phyloP scores from a whole-genome alignment of 1,284 basidiomycete species.

The Ceratobasidium sp. region DNA sequence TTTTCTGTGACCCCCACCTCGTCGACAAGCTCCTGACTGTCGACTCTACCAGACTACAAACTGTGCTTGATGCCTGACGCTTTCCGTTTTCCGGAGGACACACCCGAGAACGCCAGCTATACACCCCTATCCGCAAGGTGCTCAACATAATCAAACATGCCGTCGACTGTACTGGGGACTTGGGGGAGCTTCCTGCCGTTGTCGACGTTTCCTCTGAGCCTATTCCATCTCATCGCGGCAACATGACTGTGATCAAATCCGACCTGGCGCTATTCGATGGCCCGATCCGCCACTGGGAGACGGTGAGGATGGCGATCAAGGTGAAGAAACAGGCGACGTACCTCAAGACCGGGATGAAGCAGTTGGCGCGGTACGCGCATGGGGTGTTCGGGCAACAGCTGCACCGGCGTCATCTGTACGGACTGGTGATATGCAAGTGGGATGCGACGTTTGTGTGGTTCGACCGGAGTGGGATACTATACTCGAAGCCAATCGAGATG shows the following conservation, averaged over 20 bases:
- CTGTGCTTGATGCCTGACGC: not conserved
- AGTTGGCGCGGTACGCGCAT: slow-evolving; percentile 13
- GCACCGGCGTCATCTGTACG: slow-evolving; percentile 25
- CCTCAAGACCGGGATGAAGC: too few relatives aligned
- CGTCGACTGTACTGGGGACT: not conserved
- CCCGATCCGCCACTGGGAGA: slow-evolving; percentile 19
- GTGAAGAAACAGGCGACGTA: not conserved
- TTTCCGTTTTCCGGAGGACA: not conserved
- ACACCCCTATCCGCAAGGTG: not conserved
- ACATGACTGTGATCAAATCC: not conserved
- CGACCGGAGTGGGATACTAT: slow-evolving; percentile 26
- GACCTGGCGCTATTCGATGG: slow-evolving; percentile 25
- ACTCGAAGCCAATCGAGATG: slow-evolving; percentile 20
- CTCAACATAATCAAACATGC: slow-evolving; percentile 11
- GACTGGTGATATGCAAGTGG: too few relatives aligned
- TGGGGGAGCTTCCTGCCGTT: not conserved
- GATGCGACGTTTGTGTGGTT: slow-evolving; percentile 26
- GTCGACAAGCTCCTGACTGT: slow-evolving; percentile 4
- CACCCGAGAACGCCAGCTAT: not conserved
- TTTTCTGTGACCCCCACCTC: slow-evolving; percentile 5
- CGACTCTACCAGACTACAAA: not conserved
- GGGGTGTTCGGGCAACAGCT: slow-evolving; percentile 26
- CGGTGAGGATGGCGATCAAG: slow-evolving; percentile 11
- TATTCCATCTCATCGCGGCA: not conserved
- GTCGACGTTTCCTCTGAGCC: not conserved